Evolutionary conservation across 352 stramenopile genomes (phyloP), one percentile per base, ranked within the genome.

Genomic region (Phytophthora chlamydospora): DNA sequence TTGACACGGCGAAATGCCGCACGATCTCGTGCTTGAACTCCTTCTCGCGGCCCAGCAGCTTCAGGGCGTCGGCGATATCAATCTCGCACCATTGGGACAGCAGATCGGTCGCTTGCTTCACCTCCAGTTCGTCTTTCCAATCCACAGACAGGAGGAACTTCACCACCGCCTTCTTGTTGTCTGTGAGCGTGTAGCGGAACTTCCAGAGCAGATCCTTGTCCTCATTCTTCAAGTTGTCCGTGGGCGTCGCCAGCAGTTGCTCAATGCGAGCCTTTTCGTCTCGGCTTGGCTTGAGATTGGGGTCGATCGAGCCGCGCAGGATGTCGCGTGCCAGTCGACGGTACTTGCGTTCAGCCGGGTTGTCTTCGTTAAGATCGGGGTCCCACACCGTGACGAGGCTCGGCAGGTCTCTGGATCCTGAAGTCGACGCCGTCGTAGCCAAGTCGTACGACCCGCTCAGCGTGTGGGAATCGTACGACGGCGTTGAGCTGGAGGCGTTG

Each of bases 71-170:
- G 1, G 97, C 97, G 17, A 99, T 98, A 62, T 99, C 96, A 58
- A 99, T 95, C 58, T 98, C 72, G 91, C 83, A 88, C 85, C 86
- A 95, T 36, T 92, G 83, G 27, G 83, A 77, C 39, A 95, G 54
- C 48, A 96, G 40, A 59, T 95, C 85, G 0, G 80, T 90, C 3
- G 83, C 82, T 80, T 99, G 97, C 24, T 97, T 96, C 19, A 99
- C 96, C 72, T 99, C 97, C 16, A 88, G 89, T 68, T 99, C 96
- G 33, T 98, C 93, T 48, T 96, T 97, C 97, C 97, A 99, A 79
- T 99, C 96, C 6, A 99, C 97, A 9, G 91, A 97, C 6, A 99
- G 74, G 4, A 99, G 68, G 71, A 99, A 99, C 66, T 99, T 99
- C 19, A 98, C 96, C 11, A 99, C 81, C 0, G 97, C 97, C 58